These are phyloP conservation scores for Phialocephala sp. DNA, from an alignment of 2,329 filamentous ascomycete genomes.

Conservation along the genomic window DNA sequence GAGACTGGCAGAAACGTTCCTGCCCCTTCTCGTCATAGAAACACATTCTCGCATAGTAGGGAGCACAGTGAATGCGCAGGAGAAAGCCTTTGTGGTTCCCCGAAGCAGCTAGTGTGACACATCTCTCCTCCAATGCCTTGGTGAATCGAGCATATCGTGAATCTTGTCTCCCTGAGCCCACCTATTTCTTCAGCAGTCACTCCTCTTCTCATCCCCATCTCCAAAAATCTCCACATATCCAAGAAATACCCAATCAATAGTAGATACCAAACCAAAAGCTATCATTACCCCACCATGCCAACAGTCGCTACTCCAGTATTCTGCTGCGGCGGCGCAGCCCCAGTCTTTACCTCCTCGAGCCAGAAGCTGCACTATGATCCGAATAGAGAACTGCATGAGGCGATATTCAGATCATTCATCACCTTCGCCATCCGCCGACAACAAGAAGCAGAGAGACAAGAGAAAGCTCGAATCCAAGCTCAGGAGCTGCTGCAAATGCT, in stretches of 20 bases:
- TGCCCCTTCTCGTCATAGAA: too few relatives aligned
- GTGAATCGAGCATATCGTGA: background rate
- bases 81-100: background rate
- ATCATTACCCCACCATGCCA: background rate
- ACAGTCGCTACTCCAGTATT: constrained; percentile 24
- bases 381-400: constrained; percentile 33
- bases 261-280: background rate
- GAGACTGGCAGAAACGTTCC: background rate
- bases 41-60: background rate
- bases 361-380: constrained; percentile 32
- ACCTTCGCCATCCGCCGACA: constrained; percentile 27
- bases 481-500: constrained; percentile 5
- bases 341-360: constrained; percentile 7
- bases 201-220: background rate
- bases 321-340: constrained; percentile 31
- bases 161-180: background rate
- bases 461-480: constrained; percentile 5
- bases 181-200: background rate
- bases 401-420: constrained; percentile 33
- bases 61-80: background rate
- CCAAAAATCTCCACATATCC: background rate
- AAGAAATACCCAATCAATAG: background rate
- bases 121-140: background rate
- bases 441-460: constrained; percentile 14
- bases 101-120: background rate